Percentiles rank a stretch among this genome's conserved stretches.
Evolutionary conservation across 108 stramenopile species (phyloP).

Genomic region (Mayamaea pseudoterrestris): DNA sequence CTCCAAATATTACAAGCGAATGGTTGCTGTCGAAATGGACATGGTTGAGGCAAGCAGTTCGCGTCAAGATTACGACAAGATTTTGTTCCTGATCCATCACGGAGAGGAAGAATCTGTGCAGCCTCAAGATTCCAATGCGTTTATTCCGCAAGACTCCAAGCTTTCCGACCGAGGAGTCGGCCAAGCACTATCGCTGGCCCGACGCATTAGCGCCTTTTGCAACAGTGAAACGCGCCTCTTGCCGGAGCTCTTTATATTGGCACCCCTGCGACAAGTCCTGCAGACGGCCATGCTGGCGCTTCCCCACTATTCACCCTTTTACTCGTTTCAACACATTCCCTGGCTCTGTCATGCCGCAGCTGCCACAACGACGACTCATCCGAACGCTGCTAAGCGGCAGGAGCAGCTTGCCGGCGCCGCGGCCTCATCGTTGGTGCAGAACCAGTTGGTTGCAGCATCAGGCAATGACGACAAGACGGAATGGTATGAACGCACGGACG

Average conservation of each 20-base stretch:
- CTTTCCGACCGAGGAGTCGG: not conserved
- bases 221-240: slow-evolving; percentile 3
- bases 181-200: not conserved
- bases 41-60: not conserved
- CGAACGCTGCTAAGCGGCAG: too few species aligned
- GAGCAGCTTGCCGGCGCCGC: too few species aligned
- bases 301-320: slow-evolving; percentile 1
- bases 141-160: not conserved
- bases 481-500: not conserved
- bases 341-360: slow-evolving; percentile 4
- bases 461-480: not conserved
- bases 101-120: slow-evolving; percentile 1
- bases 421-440: too few species aligned
- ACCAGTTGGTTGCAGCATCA: not conserved
- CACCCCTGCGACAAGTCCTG: slow-evolving; percentile 1
- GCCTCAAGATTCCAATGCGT: too few species aligned
- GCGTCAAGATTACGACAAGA: slow-evolving; percentile 1
- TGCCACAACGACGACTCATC: too few species aligned
- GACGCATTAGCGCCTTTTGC: slow-evolving; percentile 1
- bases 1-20: too few species aligned
- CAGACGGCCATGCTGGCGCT: not conserved
- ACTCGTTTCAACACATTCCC: not conserved
- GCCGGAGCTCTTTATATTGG: slow-evolving; percentile 1
- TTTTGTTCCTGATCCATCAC: not conserved
- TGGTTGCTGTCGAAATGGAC: slow-evolving; percentile 2